phyloP scores from a whole-genome alignment of 1,139 yeast genomes.

The Magnusiomyces tetraspermus region DNA sequence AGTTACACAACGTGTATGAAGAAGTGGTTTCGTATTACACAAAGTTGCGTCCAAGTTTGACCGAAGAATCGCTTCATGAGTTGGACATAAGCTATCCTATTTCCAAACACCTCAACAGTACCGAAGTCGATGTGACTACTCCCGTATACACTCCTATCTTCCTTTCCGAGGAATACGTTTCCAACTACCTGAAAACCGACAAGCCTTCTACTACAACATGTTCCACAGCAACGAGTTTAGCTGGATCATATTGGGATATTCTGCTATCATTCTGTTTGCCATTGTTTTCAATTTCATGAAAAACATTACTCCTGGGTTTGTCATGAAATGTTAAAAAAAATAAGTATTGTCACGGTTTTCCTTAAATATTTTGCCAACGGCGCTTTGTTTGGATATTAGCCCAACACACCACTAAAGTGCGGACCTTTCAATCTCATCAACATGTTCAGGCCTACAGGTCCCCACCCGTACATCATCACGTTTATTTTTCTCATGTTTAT shows the following conservation, averaged over 20 bases:
- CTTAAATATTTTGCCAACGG: constrained; percentile 9
- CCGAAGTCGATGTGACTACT: background rate
- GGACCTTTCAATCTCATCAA: background rate
- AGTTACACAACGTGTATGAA: background rate
- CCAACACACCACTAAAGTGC: constrained; percentile 7
- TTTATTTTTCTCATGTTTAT: constrained; percentile 34
- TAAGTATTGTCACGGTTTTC: constrained; percentile 1
- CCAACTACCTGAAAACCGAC: background rate
- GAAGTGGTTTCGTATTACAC: background rate
- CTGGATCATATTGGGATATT: background rate
- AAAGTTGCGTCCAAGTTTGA: background rate
- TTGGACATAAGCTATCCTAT: background rate
- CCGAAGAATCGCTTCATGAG: background rate
- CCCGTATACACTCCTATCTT: background rate
- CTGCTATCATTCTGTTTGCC: constrained; percentile 18
- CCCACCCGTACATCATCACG: constrained; percentile 43
- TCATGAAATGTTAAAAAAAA: constrained; percentile 4
- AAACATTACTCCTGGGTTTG: constrained; percentile 6
- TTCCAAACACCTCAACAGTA: background rate
- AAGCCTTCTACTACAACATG: background rate
- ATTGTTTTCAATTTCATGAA: constrained; percentile 17
- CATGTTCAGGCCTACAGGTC: constrained; percentile 45
- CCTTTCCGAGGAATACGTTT: background rate
- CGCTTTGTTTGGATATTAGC: constrained; percentile 9
- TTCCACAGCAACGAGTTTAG: background rate